A percentile compares a stretch with the other conserved stretches of the same genome.
phyloP scores from a whole-genome alignment of 1,139 yeast species.

The Saccharomyces hybrid region DNA sequence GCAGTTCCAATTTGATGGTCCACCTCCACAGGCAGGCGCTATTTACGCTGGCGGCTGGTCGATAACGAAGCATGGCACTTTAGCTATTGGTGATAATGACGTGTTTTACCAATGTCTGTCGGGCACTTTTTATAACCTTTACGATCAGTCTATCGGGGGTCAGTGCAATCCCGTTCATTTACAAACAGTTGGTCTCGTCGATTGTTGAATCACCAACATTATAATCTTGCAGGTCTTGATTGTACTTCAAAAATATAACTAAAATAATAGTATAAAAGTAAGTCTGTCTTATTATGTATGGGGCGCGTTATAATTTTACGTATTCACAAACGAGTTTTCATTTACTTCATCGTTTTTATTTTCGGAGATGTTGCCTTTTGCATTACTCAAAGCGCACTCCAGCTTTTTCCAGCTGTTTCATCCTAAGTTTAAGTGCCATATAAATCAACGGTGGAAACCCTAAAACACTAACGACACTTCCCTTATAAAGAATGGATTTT shows the following conservation, averaged over 20 bases:
- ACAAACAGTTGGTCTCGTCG: slow-evolving; percentile 52
- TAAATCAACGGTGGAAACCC: slow-evolving; percentile 15
- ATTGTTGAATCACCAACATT: slow-evolving; percentile 39
- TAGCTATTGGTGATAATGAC: slow-evolving; percentile 59
- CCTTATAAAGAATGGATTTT: slow-evolving; percentile 1
- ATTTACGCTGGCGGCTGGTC: slow-evolving; percentile 80
- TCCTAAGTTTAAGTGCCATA: slow-evolving; percentile 6
- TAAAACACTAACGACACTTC: slow-evolving; percentile 12
- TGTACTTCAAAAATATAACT: neutral
- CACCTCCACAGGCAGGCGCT: slow-evolving; percentile 83
- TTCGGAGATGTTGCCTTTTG: neutral
- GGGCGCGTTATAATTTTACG: neutral
- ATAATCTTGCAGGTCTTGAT: neutral
- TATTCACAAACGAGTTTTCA: neutral
- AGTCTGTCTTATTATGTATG: neutral
- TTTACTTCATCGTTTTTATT: neutral
- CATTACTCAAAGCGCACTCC: slow-evolving; percentile 10
- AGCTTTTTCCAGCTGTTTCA: slow-evolving; percentile 7
- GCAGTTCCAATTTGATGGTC: slow-evolving; percentile 85
- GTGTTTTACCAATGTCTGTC: slow-evolving; percentile 73
- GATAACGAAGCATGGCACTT: slow-evolving; percentile 50
- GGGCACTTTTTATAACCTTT: slow-evolving; percentile 76
- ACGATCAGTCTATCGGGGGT: slow-evolving; percentile 56
- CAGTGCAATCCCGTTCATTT: slow-evolving; percentile 63
- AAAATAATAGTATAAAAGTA: neutral